Evolutionary conservation across 2,329 filamentous ascomycete genomes (phyloP).

Genomic region (Thielaviopsis populi): DNA sequence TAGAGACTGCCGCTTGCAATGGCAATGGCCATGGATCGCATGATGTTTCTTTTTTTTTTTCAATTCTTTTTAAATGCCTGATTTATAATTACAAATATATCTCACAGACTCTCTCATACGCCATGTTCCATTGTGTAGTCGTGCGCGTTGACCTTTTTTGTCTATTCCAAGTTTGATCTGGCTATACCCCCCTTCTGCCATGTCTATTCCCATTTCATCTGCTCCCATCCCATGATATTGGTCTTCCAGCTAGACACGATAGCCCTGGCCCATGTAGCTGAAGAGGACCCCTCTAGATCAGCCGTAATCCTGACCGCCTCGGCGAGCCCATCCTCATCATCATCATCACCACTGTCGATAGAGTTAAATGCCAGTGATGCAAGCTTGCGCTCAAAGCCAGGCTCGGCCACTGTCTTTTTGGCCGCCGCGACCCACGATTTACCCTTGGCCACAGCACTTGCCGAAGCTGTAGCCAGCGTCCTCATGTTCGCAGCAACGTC

Average conservation of each 20-base stretch:
- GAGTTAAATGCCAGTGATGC: constrained; percentile 29
- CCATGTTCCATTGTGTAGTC: background rate
- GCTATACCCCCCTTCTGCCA: background rate
- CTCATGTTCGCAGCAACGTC: constrained; percentile 26
- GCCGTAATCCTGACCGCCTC: constrained; percentile 59
- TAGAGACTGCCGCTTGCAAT: background rate
- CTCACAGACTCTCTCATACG: background rate
- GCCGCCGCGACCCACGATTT: constrained; percentile 22
- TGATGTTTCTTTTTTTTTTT: background rate
- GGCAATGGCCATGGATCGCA: background rate
- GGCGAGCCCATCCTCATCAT: constrained; percentile 70
- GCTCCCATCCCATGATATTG: constrained; percentile 21
- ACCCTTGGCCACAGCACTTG: constrained; percentile 24
- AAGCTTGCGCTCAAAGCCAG: constrained; percentile 21
- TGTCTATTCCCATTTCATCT: constrained; percentile 20
- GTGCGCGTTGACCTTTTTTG: background rate
- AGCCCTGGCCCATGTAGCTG: constrained; percentile 24
- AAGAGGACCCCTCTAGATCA: constrained; percentile 69
- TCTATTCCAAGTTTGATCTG: background rate
- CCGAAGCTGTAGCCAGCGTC: constrained; percentile 23
- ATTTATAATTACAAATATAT: background rate
- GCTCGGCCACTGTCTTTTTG: constrained; percentile 22
- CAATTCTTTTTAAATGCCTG: too few relatives aligned
- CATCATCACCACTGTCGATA: constrained; percentile 58
- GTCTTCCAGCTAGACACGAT: constrained; percentile 20